Base-by-base conservation (phyloP, 2,329 filamentous ascomycete genomes). In the Lecanicillium sp. region DNA sequence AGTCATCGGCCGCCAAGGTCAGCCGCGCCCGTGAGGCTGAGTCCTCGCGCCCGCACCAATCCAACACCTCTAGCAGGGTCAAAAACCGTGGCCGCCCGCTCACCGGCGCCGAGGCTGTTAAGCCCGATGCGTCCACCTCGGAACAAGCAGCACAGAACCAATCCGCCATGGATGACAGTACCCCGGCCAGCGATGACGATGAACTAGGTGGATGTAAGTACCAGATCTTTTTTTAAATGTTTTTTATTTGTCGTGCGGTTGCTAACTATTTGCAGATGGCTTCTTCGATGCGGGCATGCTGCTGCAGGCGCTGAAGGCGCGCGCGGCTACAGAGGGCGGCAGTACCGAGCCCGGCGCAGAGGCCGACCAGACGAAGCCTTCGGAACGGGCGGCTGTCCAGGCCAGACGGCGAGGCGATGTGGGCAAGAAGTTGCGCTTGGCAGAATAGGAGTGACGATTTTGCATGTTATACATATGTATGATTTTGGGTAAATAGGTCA, bases 261-360 rank as follows among this genome's bases (percentile, higher is more conserved):
- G 58, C 68, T 65, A 58, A 65, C 51, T 32, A 55, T 48, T 43
- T 52, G n/a, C 62, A 95, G 90, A 96, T 73, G 91, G 91, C 26
- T 96, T 97, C 74, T 97, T 97, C 68, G 91, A 97, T 63, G 90
- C 91, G 1, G 91, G 91, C 12, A 95, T 96, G 89, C 78, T 96
- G 5, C 74, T 93, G 20, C 87, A 94, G 64, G 89, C 90, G 2
- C 79, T 95, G 50, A 90, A 90, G 62, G 84, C 84, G 2, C 78
- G 84, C 43, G 42, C 33, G 26, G 41, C 40, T 6, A 44, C 33
- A 3, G 39, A 36, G 23, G 39, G 32, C 19, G 76, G 77, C 14
- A 74, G 81, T 49, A 72, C 69, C 4, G 64, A 71, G 5, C 75
- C 67, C 3, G 70, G 67, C 36, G 73, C 70, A 3, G 64, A 71